These are phyloP conservation scores for Corymbia maculata DNA, from an alignment of 345 rosid genomes.

Conservation along the genomic window DNA sequence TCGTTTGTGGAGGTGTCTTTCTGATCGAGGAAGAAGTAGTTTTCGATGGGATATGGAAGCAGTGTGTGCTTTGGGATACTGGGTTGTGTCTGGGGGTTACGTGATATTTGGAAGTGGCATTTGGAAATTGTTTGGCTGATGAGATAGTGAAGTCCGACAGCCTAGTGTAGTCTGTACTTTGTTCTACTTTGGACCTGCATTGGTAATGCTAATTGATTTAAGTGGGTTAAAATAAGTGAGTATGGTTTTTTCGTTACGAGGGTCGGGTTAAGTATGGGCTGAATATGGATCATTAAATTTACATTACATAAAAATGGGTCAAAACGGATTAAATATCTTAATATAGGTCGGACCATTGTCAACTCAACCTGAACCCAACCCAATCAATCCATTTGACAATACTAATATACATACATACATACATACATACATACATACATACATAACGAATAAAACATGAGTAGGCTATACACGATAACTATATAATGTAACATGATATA, in stretches of 20 bases:
- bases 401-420: background rate
- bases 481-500: background rate
- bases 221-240: background rate
- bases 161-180: background rate
- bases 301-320: too few relatives aligned
- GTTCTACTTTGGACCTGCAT: background rate
- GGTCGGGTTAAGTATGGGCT: too few relatives aligned
- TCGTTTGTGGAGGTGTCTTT: background rate
- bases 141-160: background rate
- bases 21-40: background rate
- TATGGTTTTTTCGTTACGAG: background rate
- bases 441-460: background rate
- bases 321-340: too few relatives aligned
- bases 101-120: background rate
- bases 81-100: background rate
- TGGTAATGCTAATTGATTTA: background rate
- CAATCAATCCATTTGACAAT: too few relatives aligned
- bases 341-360: too few relatives aligned
- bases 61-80: background rate
- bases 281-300: too few relatives aligned
- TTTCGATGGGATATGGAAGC: background rate
- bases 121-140: background rate
- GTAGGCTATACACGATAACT: background rate
- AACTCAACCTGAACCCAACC: too few relatives aligned
- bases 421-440: background rate